Percentiles rank a stretch among this genome's conserved stretches.
Evolutionary conservation across 257 asterid genomes (phyloP).

Genomic region (Cynanchum wilfordii): DNA sequence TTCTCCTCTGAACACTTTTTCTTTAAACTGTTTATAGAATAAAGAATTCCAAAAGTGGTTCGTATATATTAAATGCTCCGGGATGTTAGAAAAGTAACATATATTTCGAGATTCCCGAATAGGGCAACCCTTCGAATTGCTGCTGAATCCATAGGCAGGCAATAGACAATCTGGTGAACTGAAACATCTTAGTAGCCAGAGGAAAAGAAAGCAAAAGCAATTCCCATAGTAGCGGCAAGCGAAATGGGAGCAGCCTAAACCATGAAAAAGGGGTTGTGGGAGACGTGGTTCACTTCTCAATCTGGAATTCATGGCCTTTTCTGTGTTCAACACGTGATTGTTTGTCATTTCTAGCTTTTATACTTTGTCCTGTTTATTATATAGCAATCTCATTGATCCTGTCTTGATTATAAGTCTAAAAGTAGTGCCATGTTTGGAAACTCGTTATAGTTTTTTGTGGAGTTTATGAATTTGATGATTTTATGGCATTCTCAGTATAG

Average conservation of each 20-base stretch:
- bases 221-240: too few relatives aligned
- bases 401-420: neutral
- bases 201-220: too few relatives aligned
- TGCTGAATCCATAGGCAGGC: too few relatives aligned
- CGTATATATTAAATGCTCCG: too few relatives aligned
- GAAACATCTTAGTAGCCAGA: too few relatives aligned
- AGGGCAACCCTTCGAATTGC: too few relatives aligned
- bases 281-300: neutral
- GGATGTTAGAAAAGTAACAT: too few relatives aligned
- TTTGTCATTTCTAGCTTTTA: neutral
- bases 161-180: too few relatives aligned
- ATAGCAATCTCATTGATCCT: neutral
- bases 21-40: neutral
- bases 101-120: too few relatives aligned
- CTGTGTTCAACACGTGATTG: neutral
- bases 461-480: neutral
- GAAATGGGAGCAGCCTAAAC: too few relatives aligned
- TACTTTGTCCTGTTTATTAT: neutral
- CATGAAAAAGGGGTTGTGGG: too few relatives aligned
- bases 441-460: neutral
- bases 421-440: slow-evolving; percentile 4
- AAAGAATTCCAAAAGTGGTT: neutral
- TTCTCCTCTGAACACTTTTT: slow-evolving; percentile 4
- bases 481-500: neutral
- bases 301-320: neutral